Evolutionary conservation across 1,139 yeast genomes (phyloP), one percentile per base, ranked within the genome.

Genomic region (Saccharomyces pastorianus): DNA sequence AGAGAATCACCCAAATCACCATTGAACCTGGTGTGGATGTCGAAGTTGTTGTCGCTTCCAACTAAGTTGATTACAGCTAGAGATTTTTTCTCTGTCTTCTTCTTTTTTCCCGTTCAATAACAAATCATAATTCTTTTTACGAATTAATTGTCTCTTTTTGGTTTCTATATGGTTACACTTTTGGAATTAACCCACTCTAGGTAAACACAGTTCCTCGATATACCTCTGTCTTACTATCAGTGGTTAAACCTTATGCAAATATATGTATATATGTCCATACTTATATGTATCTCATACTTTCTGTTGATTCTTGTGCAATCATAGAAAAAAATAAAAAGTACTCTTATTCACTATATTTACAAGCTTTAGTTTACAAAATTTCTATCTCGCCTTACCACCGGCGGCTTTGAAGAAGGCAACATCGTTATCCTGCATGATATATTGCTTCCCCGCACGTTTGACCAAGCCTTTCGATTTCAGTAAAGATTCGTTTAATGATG

Each of bases 1-100:
- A 88, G 87, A 88, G 86, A 81, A 89, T 93, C 81, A 91, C 99
- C 72, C 93, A 91, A 77, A 76, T 88, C 66, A 91, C 98, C 56
- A 91, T 91, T 91, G 82, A 88, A 68, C 84, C 80, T 67, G 83
- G 84, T 70, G 87, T 81, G 59, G 83, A 79, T 73, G 81, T 78
- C 65, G 82, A 78, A 72, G 82, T 79, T 65, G 77, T 73, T 61
- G 73, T 73, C 63, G 76, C 76, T 57, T 62, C 63, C 58, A 59
- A 66, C 70, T 63, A 58, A 57, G 47, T 50, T 54, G 50, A 34
- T 49, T 32, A 44, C 34, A 26, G 26, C n/a, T 20, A 29, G 27
- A 41, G 34, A 28, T 34, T 23, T 27, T 27, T 50, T 48, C 47
- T 41, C 44, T 34, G 25, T 26, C 4, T 41, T 49, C 47, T 44